Evolutionary conservation across 2,329 filamentous ascomycete genomes (phyloP), one percentile per base, ranked within the genome.

Genomic region (Ustulina deusta): DNA sequence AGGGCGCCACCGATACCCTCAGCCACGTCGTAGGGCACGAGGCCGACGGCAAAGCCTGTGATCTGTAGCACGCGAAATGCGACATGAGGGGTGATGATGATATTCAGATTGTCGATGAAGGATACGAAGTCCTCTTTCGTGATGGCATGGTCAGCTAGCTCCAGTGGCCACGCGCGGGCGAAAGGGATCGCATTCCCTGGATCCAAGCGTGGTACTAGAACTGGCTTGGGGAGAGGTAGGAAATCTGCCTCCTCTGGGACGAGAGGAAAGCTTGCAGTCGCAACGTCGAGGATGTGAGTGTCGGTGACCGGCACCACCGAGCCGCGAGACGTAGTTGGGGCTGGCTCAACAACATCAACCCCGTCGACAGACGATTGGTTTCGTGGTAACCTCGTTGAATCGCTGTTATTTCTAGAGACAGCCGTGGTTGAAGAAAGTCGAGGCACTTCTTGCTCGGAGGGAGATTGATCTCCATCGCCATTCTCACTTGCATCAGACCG

Each of bases 21-120:
- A 9, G 72, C 71, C 32, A 68, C 71, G 22, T 77, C 73, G 34
- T 75, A 69, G 6, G 79, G 78, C 17, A 79, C 72, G 20, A 78
- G 64, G 0, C 73, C 63, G 3, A 78, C 54, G 7, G 72, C 58
- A 17, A 74, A 63, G 3, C 75, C 73, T 2, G 72, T 70, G 4
- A 75, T 27, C 34, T 74, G 66, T 15, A 78, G 38, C 13, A 75
- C 65, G 55, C 75, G 72, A 2, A 78, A 61, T 11, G 75, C 76
- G 13, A 77, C 73, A 15, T 75, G 70, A 1, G 78, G 75, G 1
- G 78, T 71, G 10, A 77, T 75, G 11, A 78, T 74, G 2, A 79
- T 73, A 62, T 81, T 81, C 9, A 81, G 73, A 25, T 74, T 73
- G 69, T 82, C 79, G 65, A 81, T 73, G 67, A 79, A 80, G 17